Base-by-base conservation (phyloP, 2,329 filamentous ascomycete species). In the Colletotrichum tamarilloi region DNA sequence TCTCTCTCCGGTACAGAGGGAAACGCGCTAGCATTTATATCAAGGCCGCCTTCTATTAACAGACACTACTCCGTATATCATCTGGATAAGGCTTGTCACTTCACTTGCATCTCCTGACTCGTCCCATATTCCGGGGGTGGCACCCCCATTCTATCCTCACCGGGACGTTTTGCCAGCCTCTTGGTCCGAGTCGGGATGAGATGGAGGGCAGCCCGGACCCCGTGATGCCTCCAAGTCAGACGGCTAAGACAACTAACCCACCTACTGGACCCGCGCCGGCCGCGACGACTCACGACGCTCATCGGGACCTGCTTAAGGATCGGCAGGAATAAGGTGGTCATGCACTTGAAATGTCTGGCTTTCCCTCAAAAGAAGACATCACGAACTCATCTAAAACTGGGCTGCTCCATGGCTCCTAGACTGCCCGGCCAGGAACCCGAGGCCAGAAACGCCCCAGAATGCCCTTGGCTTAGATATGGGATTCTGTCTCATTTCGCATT, bases 281-380 rank as follows among this genome's bases (percentile, higher is more conserved):
- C 62, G 57, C 62, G 35, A 62, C 71, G 65, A 70, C 67, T 70
- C 42, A 53, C 46, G 58, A 73, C 62, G 65, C 53, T 35, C 70
- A 75, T 75, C 71, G 73, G 71, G 66, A 74, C 62, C 60, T 75
- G 70, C 57, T 74, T 71, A 66, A 71, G 19, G 66, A 75, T 75
- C 73, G 71, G 49, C 66, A 26, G 55, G 7, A 62, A 64, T 8
- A 24, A 42, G 35, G 12, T 69, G 73, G 73, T 74, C 73, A 74
- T 73, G 69, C 69, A 65, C 57, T 60, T 58, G 28, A 12, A n/a
- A 35, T 63, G 57, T 67, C 62, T 68, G 35, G 72, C 28, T 35
- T 52, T 26, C 62, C 63, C 57, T 72, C 49, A 46, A 62, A 22
- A 52, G 53, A 63, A 22, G 22, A 63, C 52, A 74, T 74, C 72